These are phyloP conservation scores for Lignosus rhinocerotis DNA, from an alignment of 1,284 basidiomycete genomes.

Conservation along the genomic window DNA sequence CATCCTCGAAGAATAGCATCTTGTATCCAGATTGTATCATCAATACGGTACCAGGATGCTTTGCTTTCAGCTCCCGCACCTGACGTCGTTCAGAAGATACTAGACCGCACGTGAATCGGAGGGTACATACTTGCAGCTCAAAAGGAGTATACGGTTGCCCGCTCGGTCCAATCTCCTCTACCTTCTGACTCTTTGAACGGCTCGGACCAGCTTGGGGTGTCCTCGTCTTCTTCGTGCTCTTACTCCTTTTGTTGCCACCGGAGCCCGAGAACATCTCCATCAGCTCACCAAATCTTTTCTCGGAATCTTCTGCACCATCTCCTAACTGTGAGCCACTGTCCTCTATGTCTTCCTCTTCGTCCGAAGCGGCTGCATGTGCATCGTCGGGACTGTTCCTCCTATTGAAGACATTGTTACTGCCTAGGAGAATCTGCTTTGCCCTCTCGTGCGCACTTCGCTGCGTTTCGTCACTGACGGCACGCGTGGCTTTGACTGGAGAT, in stretches of 20 bases:
- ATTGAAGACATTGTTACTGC: constrained; percentile 41
- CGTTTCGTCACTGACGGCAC: constrained; percentile 25
- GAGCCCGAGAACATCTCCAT: constrained; percentile 45
- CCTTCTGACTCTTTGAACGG: constrained; percentile 39
- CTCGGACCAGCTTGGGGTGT: constrained; percentile 32
- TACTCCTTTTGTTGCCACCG: constrained; percentile 36
- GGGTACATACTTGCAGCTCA: constrained; percentile 69
- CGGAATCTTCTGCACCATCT: constrained; percentile 46
- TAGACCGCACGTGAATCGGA: background rate
- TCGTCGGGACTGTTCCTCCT: constrained; percentile 2
- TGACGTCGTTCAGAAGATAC: constrained; percentile 29
- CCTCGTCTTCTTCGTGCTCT: constrained; percentile 33
- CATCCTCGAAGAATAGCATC: constrained; percentile 87
- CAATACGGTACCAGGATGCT: constrained; percentile 75
- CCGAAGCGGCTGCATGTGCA: constrained; percentile 25
- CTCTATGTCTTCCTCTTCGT: constrained; percentile 26
- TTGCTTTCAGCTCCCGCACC: constrained; percentile 71
- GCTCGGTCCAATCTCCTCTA: constrained; percentile 68
- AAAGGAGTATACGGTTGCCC: constrained; percentile 81
- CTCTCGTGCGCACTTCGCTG: constrained; percentile 43
- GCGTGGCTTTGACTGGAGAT: constrained; percentile 16
- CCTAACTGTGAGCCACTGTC: constrained; percentile 30
- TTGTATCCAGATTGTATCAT: constrained; percentile 92
- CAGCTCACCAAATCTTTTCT: constrained; percentile 50
- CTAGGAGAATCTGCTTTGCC: constrained; percentile 57